A percentile compares a stretch with the other conserved stretches of the same genome.
These are phyloP conservation scores for Globisporangium emineosum DNA, from an alignment of 352 stramenopile species.

Conservation along the genomic window DNA sequence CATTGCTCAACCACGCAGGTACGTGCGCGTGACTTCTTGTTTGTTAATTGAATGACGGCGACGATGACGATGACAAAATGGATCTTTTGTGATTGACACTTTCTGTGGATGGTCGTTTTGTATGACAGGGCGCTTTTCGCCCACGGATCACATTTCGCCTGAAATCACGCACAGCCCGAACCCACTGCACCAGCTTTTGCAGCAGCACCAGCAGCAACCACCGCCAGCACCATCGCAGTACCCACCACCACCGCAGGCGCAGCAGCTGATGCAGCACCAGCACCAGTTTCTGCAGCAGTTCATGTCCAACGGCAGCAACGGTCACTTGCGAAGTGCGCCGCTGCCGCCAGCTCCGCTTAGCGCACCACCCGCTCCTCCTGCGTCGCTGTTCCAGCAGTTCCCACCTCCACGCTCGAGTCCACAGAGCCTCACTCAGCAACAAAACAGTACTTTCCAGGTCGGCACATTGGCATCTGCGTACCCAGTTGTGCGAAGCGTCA, in stretches of 20 bases:
- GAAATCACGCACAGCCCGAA: slow-evolving; percentile 69
- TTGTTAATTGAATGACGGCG: neutral
- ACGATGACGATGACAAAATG: slow-evolving; percentile 1
- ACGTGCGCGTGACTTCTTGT: neutral
- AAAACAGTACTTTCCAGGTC: slow-evolving; percentile 10
- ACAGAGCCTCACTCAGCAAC: slow-evolving; percentile 7
- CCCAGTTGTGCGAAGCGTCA: slow-evolving; percentile 34
- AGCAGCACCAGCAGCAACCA: slow-evolving; percentile 41
- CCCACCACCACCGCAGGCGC: slow-evolving; percentile 22
- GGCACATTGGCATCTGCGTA: slow-evolving; percentile 7
- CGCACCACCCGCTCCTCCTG: slow-evolving; percentile 22
- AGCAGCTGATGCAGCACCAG: slow-evolving; percentile 41
- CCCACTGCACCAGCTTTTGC: slow-evolving; percentile 61
- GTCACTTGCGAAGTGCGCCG: slow-evolving; percentile 29
- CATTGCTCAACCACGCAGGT: slow-evolving; percentile 17
- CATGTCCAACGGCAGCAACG: slow-evolving; percentile 34
- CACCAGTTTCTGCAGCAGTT: slow-evolving; percentile 57
- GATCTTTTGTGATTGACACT: slow-evolving; percentile 10
- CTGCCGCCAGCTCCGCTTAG: slow-evolving; percentile 32
- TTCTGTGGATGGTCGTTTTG: too few species aligned
- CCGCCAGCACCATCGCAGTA: slow-evolving; percentile 18
- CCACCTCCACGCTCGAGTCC: slow-evolving; percentile 19
- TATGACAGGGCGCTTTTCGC: slow-evolving; percentile 42
- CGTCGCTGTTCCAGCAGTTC: slow-evolving; percentile 33
- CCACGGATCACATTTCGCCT: slow-evolving; percentile 50